Evolutionary conservation across 2,329 filamentous ascomycete species (phyloP).

Genomic region (Raffaelea arxii): DNA sequence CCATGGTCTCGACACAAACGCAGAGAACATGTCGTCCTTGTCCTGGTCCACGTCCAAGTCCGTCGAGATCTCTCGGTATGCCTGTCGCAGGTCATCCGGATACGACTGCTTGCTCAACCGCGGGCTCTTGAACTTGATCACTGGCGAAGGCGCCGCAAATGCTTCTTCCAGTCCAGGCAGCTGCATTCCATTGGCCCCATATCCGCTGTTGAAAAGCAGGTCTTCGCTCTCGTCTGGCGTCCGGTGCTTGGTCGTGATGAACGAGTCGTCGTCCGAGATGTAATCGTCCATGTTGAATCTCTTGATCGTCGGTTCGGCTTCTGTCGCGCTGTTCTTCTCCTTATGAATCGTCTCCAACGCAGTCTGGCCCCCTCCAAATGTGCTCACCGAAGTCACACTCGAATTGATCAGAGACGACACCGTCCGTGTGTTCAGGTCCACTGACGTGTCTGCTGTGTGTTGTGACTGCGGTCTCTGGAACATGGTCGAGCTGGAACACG

Average conservation of each 20-base stretch:
- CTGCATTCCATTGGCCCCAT: constrained; percentile 21
- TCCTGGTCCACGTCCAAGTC: no score
- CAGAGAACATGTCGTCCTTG: no score
- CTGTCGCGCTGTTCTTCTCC: background rate
- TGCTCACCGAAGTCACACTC: background rate
- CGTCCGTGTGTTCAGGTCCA: constrained; percentile 8
- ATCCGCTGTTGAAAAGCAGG: constrained; percentile 26
- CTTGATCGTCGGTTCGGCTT: background rate
- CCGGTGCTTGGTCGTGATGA: constrained; percentile 13
- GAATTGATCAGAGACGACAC: background rate
- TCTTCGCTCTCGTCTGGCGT: constrained; percentile 24
- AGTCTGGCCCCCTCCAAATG: no score
- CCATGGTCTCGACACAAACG: no score
- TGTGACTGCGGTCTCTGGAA: constrained; percentile 7
- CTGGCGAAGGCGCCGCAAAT: constrained; percentile 4
- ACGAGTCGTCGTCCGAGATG: constrained; percentile 26
- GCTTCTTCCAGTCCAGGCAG: constrained; percentile 24
- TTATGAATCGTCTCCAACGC: no score
- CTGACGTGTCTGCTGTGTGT: constrained; percentile 13
- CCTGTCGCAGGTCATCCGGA: background rate
- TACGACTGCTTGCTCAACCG: background rate
- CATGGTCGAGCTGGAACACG: constrained; percentile 6
- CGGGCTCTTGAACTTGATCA: background rate
- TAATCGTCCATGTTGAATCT: constrained; percentile 29
- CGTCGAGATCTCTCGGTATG: background rate